Evolutionary conservation across 2,329 filamentous ascomycete genomes (phyloP).

Genomic region (Hypomyces rosellus): DNA sequence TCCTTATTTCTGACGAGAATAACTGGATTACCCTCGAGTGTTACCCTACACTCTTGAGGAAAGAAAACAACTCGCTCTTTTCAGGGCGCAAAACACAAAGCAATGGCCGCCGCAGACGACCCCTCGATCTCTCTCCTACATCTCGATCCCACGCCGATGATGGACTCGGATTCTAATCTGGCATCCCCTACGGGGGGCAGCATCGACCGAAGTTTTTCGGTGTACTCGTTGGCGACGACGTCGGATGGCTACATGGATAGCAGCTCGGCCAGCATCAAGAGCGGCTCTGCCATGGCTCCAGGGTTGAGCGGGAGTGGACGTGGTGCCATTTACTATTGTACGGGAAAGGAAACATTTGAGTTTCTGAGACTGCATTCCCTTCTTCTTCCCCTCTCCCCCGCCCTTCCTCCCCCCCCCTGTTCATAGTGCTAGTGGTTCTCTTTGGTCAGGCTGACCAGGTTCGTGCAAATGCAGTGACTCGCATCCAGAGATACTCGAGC

Average conservation of each 20-base stretch:
- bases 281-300: constrained; percentile 38
- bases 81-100: no score
- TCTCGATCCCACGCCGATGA: constrained; percentile 78
- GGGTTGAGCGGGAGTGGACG: constrained; percentile 56
- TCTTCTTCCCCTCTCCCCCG: no score
- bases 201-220: constrained; percentile 1
- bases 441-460: constrained; percentile 4
- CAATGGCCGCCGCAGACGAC: constrained; percentile 8
- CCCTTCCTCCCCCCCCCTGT: no score
- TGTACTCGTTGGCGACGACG: constrained; percentile 25
- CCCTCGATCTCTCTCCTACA: constrained; percentile 60
- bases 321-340: constrained; percentile 70
- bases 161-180: constrained; percentile 48
- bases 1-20: background rate
- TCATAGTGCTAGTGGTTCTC: background rate
- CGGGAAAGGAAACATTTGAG: background rate
- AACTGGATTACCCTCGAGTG: background rate
- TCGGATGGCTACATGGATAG: constrained; percentile 18
- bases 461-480: constrained; percentile 25
- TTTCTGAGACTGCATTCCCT: background rate
- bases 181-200: constrained; percentile 20
- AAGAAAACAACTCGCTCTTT: no score
- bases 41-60: no score
- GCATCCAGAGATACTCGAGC: constrained; percentile 82
- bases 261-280: constrained; percentile 27